phyloP scores from a whole-genome alignment of 495 filamentous ascomycete species.

The Penicillium cataractarum region DNA sequence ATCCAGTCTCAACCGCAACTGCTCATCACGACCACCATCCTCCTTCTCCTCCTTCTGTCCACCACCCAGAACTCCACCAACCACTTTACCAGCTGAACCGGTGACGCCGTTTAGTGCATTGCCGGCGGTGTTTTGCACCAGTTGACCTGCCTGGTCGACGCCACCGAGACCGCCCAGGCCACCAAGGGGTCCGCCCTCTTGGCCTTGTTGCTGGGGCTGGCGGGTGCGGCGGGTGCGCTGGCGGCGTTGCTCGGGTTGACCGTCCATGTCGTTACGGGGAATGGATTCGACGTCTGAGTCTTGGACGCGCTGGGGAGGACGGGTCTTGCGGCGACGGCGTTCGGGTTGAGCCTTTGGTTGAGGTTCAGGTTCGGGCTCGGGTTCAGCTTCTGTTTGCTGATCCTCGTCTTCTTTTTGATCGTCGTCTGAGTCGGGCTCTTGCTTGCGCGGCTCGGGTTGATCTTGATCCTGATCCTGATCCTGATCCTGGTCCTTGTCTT shows the following conservation, averaged over 20 bases:
- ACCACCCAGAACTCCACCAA: conserved; percentile 52
- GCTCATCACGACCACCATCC: conserved; percentile 63
- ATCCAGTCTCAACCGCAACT: conserved; percentile 77
- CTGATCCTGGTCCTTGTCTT: conserved; percentile 18
- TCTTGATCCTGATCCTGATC: conserved; percentile 24
- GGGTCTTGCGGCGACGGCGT: conserved; percentile 36
- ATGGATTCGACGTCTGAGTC: conserved; percentile 44
- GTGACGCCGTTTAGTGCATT: conserved; percentile 61
- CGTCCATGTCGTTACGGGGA: conserved; percentile 43
- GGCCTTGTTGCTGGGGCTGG: conserved; percentile 36
- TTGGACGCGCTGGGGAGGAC: conserved; percentile 31
- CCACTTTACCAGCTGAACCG: conserved; percentile 59
- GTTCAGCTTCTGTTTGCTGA: conserved; percentile 24
- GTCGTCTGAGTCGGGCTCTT: conserved; percentile 24
- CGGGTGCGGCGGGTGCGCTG: conserved; percentile 41
- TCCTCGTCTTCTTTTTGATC: conserved; percentile 14
- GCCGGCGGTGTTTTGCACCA: conserved; percentile 67
- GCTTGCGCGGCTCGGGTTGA: conserved; percentile 18
- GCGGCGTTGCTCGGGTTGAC: conserved; percentile 40
- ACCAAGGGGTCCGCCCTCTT: conserved; percentile 51
- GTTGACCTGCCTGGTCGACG: conserved; percentile 58
- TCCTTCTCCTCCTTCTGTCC: conserved; percentile 45
- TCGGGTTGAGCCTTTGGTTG: conserved; percentile 33
- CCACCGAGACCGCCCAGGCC: conserved; percentile 61
- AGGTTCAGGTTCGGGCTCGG: conserved; percentile 25